Evolutionary conservation across 2,329 filamentous ascomycete genomes (phyloP), one percentile per base, ranked within the genome.

Genomic region (Colletotrichum truncatum): DNA sequence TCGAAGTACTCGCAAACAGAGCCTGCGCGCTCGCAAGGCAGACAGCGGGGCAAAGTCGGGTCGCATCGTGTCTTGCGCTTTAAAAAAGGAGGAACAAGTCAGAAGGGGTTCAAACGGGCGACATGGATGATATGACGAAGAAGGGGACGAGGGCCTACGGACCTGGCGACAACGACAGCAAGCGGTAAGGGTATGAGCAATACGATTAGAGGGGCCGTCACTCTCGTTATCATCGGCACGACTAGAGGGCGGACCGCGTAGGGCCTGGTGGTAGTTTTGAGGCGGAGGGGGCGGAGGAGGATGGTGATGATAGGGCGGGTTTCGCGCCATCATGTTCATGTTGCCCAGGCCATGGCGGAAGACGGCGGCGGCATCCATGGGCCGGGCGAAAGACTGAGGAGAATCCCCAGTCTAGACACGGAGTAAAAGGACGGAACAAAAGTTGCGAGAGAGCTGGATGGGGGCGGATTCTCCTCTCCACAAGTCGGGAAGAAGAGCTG

Each of bases 11-110:
- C 95, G 85, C 96, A 99, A 66, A 89, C 87, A 28, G 94, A 93
- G 73, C 94, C 94, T 68, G 93, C 94, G 71, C 95, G 89, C 80
- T 98, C 94, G 81, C 96, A 99, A 21, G 95, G 94, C 16, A 93
- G 87, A 78, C 96, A 99, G 74, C 92, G 91, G 39, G 96, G 96
- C 21, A 99, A 87, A 12, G 92, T 93, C 4, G 96, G 93, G 79
- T 98, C 96, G 82, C 96, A 99, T 83, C 94, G 87, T 36, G 95
- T 98, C 84, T 99, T 99, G 73, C 95, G 90, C 94, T 97, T 74
- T 32, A 54, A 16, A 38, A 58, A 58, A 46, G 68, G 58, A 73
- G 69, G 58, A n/a, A n/a, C 67, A 58, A 59, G 54, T 69, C 23
- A 69, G 66, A 43, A 18, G 14, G 43, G 32, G 23, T n/a, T 12